phyloP scores from a whole-genome alignment of 768 basidiomycete genomes.

The Tephrocybe sp. region DNA sequence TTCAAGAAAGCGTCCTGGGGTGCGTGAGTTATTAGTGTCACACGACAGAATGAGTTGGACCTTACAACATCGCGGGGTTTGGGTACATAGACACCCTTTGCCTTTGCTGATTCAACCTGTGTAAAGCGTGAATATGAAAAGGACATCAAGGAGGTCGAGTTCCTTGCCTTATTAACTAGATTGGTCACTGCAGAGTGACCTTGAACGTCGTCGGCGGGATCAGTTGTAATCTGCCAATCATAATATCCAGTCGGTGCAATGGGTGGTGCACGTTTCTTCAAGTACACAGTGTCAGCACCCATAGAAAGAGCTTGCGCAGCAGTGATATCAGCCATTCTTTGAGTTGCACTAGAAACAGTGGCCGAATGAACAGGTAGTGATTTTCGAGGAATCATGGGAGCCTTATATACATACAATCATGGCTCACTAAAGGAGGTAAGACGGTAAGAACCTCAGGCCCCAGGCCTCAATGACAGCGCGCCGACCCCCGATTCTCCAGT shows the following conservation, averaged over 20 bases:
- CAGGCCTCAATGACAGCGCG: too few species aligned
- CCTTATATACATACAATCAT: too few species aligned
- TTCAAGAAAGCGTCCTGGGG: slow-evolving; percentile 30
- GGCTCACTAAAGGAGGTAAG: too few species aligned
- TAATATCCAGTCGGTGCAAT: slow-evolving; percentile 43
- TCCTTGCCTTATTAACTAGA: slow-evolving; percentile 23
- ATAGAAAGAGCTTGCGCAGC: slow-evolving; percentile 24
- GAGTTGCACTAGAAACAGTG: too few species aligned
- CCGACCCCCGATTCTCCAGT: too few species aligned
- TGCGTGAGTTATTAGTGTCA: neutral
- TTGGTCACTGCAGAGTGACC: slow-evolving; percentile 37
- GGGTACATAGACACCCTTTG: slow-evolving; percentile 22
- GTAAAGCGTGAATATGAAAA: neutral
- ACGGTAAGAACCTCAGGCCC: too few species aligned
- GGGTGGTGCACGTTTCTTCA: slow-evolving; percentile 36
- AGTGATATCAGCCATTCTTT: slow-evolving; percentile 17
- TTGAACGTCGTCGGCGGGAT: slow-evolving; percentile 25
- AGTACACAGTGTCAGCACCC: slow-evolving; percentile 33
- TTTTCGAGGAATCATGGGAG: too few species aligned
- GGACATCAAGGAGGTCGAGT: too few species aligned
- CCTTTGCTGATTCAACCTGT: slow-evolving; percentile 19
- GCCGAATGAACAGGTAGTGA: too few species aligned
- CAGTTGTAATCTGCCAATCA: slow-evolving; percentile 36
- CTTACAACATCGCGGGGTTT: slow-evolving; percentile 23
- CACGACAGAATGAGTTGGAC: neutral